phyloP scores from a whole-genome alignment of 2,329 filamentous ascomycete genomes.

The Fusarium armeniacum region DNA sequence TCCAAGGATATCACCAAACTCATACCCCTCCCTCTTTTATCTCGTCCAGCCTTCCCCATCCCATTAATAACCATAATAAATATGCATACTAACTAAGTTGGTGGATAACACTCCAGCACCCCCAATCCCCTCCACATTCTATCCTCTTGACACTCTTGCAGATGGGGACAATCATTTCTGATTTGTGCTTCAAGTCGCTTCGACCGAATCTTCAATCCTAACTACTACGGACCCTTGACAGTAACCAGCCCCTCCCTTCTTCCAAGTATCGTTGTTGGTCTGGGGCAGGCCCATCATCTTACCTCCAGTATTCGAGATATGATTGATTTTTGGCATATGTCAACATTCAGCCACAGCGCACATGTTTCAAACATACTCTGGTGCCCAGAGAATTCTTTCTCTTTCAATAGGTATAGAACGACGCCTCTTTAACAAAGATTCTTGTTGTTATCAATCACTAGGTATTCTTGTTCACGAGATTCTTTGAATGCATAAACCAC shows the following conservation, averaged over 20 bases:
- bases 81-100: constrained; percentile 37
- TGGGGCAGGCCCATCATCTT: neutral
- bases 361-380: neutral
- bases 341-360: neutral
- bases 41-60: constrained; percentile 11
- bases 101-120: constrained; percentile 23
- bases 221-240: neutral
- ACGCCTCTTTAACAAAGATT: neutral
- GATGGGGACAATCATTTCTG: constrained; percentile 10
- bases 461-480: neutral
- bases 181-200: constrained; percentile 10
- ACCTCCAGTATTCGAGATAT: neutral
- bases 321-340: neutral
- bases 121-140: constrained; percentile 25
- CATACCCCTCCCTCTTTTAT: neutral
- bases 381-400: neutral
- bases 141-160: constrained; percentile 4
- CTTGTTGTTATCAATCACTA: neutral
- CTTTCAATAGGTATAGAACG: neutral
- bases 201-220: neutral
- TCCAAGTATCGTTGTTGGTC: constrained; percentile 7
- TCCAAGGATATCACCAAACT: neutral
- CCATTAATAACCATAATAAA: constrained; percentile 45
- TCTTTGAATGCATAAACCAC: neutral
- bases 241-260: neutral